Conservation (phyloP, 2,329 filamentous ascomycete genomes). For the Dothidotthia symphoricarpi region DNA sequence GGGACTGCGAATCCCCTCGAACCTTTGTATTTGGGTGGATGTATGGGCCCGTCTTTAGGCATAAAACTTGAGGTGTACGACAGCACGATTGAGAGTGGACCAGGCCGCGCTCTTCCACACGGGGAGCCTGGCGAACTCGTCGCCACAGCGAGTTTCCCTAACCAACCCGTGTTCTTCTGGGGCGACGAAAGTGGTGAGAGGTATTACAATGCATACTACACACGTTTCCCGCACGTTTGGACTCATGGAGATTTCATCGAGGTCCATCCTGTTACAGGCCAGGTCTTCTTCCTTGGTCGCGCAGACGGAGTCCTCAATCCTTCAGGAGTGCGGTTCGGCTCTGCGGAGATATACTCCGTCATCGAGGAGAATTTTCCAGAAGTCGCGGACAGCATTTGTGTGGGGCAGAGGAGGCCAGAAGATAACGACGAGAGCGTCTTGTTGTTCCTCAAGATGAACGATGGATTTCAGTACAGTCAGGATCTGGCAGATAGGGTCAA, state of each 20-base stretch:
- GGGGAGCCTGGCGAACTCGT: slow-evolving; percentile 76
- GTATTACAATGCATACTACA: slow-evolving; percentile 50
- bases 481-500: slow-evolving; percentile 56
- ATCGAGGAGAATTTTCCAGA: slow-evolving; percentile 65
- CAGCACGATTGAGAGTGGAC: slow-evolving; percentile 45
- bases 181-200: slow-evolving; percentile 43
- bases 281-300: slow-evolving; percentile 65
- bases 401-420: slow-evolving; percentile 67
- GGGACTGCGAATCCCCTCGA: slow-evolving; percentile 64
- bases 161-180: slow-evolving; percentile 61
- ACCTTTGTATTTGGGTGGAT: slow-evolving; percentile 62
- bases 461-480: slow-evolving; percentile 45
- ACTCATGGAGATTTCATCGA: slow-evolving; percentile 79
- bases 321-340: slow-evolving; percentile 74
- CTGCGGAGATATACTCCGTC: slow-evolving; percentile 75
- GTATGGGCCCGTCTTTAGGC: slow-evolving; percentile 54
- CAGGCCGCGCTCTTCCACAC: slow-evolving; percentile 54
- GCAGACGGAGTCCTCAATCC: slow-evolving; percentile 80
- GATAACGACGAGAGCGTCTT: slow-evolving; percentile 60
- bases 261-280: slow-evolving; percentile 65
- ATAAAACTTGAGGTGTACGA: slow-evolving; percentile 63
- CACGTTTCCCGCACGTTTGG: slow-evolving; percentile 62
- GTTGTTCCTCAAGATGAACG: slow-evolving; percentile 60
- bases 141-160: slow-evolving; percentile 68
- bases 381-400: slow-evolving; percentile 72